Conservation (phyloP, 208 protist genomes). For the Crithidia thermophila region DNA sequence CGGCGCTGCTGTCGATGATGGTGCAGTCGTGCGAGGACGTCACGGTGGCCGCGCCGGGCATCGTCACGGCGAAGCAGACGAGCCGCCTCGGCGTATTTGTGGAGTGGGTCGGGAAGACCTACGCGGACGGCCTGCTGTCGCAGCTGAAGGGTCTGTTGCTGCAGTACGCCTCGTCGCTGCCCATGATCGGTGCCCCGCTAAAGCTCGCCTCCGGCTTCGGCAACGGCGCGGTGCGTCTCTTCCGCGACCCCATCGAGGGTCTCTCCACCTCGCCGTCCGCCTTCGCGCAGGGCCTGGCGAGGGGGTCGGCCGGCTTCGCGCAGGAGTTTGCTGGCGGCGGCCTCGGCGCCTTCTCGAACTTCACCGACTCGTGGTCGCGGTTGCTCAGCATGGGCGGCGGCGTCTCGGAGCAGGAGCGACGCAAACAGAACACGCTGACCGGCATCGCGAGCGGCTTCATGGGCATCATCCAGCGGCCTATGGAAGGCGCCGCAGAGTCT, state of each 20-base stretch:
- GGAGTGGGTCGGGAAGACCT: slow-evolving; percentile 76
- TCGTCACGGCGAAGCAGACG: slow-evolving; percentile 60
- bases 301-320: slow-evolving; percentile 68
- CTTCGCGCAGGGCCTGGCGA: slow-evolving; percentile 75
- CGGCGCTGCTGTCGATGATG: slow-evolving; percentile 87
- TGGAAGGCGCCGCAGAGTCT: slow-evolving; percentile 78
- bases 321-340: slow-evolving; percentile 73
- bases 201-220: slow-evolving; percentile 81
- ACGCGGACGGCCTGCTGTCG: slow-evolving; percentile 64
- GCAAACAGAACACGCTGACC: slow-evolving; percentile 56
- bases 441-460: slow-evolving; percentile 71
- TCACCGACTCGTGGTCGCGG: slow-evolving; percentile 75
- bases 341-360: slow-evolving; percentile 81
- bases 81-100: slow-evolving; percentile 63
- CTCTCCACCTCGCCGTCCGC: slow-evolving; percentile 74
- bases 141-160: slow-evolving; percentile 76
- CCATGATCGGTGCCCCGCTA: slow-evolving; percentile 82
- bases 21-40: slow-evolving; percentile 84
- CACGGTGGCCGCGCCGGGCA: slow-evolving; percentile 63
- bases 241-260: slow-evolving; percentile 78
- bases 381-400: slow-evolving; percentile 65
- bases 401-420: slow-evolving; percentile 53
- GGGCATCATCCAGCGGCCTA: slow-evolving; percentile 84
- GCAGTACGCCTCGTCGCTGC: slow-evolving; percentile 90
- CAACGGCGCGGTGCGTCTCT: slow-evolving; percentile 81